These are phyloP conservation scores for Astragalus glycyphyllos DNA, from an alignment of 306 rosid species.

Conservation along the genomic window DNA sequence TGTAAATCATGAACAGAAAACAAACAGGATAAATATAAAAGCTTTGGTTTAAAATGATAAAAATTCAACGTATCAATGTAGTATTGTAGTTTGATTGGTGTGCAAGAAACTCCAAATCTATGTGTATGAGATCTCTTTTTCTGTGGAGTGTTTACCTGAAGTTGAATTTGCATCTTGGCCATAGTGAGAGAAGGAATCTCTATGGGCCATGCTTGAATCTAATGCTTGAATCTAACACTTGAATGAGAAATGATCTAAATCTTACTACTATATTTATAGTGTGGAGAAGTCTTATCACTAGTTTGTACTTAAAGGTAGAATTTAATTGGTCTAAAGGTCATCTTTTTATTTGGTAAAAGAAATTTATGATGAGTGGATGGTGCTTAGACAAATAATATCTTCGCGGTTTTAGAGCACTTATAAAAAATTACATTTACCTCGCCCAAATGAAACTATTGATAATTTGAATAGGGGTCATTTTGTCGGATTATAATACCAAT, in stretches of 20 bases:
- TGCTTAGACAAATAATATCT: too few relatives aligned
- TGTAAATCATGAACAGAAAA: too few relatives aligned
- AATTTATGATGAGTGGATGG: too few relatives aligned
- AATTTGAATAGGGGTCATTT: too few relatives aligned
- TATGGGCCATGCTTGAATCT: neutral
- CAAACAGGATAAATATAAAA: neutral
- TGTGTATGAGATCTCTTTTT: neutral
- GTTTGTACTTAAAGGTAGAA: neutral
- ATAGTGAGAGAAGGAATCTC: neutral
- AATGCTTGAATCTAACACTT: too few relatives aligned
- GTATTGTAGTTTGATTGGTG: neutral
- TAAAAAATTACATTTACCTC: too few relatives aligned
- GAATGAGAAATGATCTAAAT: neutral
- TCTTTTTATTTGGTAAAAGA: neutral
- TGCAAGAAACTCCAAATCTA: neutral
- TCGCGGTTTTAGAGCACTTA: too few relatives aligned
- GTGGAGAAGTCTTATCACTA: neutral
- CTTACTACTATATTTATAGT: neutral
- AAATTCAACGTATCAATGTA: neutral
- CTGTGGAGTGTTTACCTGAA: slow-evolving; percentile 11
- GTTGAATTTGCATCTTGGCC: neutral
- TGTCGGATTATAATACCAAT: neutral
- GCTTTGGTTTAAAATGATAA: neutral
- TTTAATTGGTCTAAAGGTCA: neutral
- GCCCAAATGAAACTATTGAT: too few relatives aligned